phyloP scores from a whole-genome alignment of 495 filamentous ascomycete species.

The Rusavskia elegans region DNA sequence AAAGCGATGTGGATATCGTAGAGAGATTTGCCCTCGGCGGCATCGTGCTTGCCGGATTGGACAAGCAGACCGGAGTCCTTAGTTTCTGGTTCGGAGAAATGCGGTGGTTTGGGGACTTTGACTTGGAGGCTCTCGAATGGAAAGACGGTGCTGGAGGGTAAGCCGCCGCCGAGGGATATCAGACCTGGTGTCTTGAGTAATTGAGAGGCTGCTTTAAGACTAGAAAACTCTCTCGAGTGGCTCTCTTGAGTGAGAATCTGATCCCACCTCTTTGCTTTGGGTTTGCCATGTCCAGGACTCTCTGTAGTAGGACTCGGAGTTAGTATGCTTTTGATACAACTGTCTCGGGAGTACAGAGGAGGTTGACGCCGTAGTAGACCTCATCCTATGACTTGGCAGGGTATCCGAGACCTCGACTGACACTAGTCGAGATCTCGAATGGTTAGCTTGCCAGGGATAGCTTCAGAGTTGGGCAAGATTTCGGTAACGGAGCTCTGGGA shows the following conservation, averaged over 20 bases:
- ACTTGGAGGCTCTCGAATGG: constrained; percentile 56
- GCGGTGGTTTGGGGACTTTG: constrained; percentile 48
- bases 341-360: too few relatives aligned
- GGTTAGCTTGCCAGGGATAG: too few relatives aligned
- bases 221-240: constrained; percentile 19
- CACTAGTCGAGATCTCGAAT: too few relatives aligned
- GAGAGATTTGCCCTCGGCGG: constrained; percentile 41
- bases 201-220: background rate
- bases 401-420: too few relatives aligned
- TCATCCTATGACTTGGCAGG: too few relatives aligned
- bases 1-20: constrained; percentile 68
- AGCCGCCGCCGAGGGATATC: constrained; percentile 83
- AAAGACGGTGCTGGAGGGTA: constrained; percentile 81
- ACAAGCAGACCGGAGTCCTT: constrained; percentile 34
- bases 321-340: too few relatives aligned
- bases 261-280: constrained; percentile 71
- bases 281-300: constrained; percentile 51
- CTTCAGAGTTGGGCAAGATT: too few relatives aligned
- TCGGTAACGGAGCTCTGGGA: too few relatives aligned
- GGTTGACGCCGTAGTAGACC: too few relatives aligned
- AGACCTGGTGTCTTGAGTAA: constrained; percentile 22
- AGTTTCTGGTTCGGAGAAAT: constrained; percentile 55
- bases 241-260: constrained; percentile 51
- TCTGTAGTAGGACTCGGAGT: constrained; percentile 14
- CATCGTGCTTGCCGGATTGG: constrained; percentile 67